A percentile compares a stretch with the other conserved stretches of the same genome.
Conservation (phyloP, 2,329 filamentous ascomycete genomes). For the Fusarium kyushuense region DNA sequence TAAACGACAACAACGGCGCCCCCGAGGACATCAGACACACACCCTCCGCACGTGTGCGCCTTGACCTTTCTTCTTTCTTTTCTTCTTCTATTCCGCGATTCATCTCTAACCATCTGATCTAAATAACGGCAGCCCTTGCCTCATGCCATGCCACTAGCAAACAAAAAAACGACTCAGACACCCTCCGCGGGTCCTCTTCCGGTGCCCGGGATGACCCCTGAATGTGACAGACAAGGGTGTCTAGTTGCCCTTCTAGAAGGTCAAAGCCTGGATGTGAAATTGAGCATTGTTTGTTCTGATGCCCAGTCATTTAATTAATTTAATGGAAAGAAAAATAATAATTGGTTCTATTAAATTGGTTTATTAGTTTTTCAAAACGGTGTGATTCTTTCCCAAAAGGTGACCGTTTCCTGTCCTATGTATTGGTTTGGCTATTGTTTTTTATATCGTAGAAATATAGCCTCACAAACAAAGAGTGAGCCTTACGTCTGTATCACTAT, state of each 20-base stretch:
- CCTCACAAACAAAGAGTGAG: not conserved
- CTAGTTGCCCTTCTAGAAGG: conserved; percentile 45
- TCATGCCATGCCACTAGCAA: conserved; percentile 8
- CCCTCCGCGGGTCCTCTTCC: conserved; percentile 42
- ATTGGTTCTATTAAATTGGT: conserved; percentile 31
- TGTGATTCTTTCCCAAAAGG: conserved; percentile 33
- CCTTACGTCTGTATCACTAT: not conserved
- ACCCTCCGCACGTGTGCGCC: conserved; percentile 42
- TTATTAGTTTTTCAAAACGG: conserved; percentile 35
- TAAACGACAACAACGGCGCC: conserved; percentile 10
- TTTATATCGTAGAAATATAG: too few relatives aligned
- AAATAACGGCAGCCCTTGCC: conserved; percentile 16
- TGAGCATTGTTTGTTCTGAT: conserved; percentile 18
- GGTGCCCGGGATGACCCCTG: conserved; percentile 38
- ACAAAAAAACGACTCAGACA: conserved; percentile 32
- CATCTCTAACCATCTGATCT: conserved; percentile 12
- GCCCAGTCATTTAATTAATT: conserved; percentile 27
- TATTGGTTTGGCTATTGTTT: not conserved
- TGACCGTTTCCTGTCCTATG: conserved; percentile 34
- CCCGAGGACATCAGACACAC: conserved; percentile 25
- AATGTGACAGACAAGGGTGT: conserved; percentile 30
- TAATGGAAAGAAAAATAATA: conserved; percentile 11
- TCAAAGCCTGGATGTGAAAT: conserved; percentile 33
- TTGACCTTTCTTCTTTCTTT: conserved; percentile 9
- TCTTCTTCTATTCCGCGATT: conserved; percentile 7